Conservation (phyloP, 2,329 filamentous ascomycete genomes). For the Paramyrothecium sp. region DNA sequence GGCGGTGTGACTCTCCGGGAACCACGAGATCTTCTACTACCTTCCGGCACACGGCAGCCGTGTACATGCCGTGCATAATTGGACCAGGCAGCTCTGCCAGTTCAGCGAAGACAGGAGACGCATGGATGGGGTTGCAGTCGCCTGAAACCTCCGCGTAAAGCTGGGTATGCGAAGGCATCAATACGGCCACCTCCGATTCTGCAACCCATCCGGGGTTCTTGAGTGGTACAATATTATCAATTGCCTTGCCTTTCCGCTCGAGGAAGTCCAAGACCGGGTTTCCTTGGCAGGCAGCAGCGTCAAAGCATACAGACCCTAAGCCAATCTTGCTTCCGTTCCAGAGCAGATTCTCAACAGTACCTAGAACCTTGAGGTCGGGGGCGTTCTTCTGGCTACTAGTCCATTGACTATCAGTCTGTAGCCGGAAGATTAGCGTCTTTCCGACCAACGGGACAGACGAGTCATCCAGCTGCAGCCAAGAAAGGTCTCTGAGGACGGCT, state of each 20-base stretch:
- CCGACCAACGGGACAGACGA: slow-evolving; percentile 72
- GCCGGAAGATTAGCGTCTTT: slow-evolving; percentile 93
- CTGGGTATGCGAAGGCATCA: slow-evolving; percentile 94
- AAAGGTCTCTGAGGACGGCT: slow-evolving; percentile 90
- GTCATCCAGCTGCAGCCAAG: slow-evolving; percentile 90
- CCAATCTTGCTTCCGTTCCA: slow-evolving; percentile 97
- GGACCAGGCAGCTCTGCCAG: slow-evolving; percentile 96
- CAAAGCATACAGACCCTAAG: slow-evolving; percentile 95
- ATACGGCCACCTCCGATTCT: slow-evolving; percentile 82
- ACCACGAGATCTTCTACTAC: slow-evolving; percentile 98
- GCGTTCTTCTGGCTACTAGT: slow-evolving; percentile 93
- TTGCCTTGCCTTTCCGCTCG: slow-evolving; percentile 82
- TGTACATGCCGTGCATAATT: slow-evolving; percentile 99
- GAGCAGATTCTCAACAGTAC: slow-evolving; percentile 89
- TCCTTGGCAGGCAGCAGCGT: slow-evolving; percentile 84
- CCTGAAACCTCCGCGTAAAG: slow-evolving; percentile 96
- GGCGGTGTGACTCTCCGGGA: slow-evolving; percentile 96
- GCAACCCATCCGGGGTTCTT: slow-evolving; percentile 96
- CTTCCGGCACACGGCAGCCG: slow-evolving; percentile 91
- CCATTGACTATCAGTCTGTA: slow-evolving; percentile 87
- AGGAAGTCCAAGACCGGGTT: slow-evolving; percentile 98
- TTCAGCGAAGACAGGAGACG: slow-evolving; percentile 91
- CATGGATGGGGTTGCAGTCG: slow-evolving; percentile 98
- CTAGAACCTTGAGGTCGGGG: slow-evolving; percentile 86
- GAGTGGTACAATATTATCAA: slow-evolving; percentile 95